phyloP scores from a whole-genome alignment of 2,329 filamentous ascomycete genomes.

The Geosmithia putterillii region DNA sequence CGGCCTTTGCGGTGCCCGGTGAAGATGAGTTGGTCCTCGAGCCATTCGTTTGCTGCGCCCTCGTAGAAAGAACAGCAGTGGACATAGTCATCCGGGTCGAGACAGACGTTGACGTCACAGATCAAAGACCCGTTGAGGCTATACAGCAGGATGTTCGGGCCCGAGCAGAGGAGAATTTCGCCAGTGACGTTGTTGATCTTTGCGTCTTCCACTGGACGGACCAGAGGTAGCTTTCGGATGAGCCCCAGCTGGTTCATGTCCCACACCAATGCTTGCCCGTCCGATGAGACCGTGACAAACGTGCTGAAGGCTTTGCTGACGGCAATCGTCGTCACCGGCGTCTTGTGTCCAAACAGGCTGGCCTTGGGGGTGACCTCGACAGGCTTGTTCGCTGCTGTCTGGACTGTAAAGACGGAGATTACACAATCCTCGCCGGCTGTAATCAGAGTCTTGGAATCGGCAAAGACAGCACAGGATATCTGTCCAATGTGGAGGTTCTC shows the following conservation, averaged over 20 bases:
- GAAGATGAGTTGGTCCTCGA: constrained; percentile 75
- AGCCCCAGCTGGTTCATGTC: constrained; percentile 86
- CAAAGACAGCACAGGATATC: constrained; percentile 71
- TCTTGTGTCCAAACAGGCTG: constrained; percentile 83
- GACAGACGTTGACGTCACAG: constrained; percentile 70
- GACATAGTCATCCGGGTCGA: constrained; percentile 56
- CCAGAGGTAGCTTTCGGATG: constrained; percentile 57
- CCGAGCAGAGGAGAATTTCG: constrained; percentile 76
- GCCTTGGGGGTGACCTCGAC: constrained; percentile 71
- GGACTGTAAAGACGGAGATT: constrained; percentile 69
- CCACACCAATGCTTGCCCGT: constrained; percentile 82
- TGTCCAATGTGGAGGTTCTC: constrained; percentile 91
- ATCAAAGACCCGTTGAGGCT: constrained; percentile 80
- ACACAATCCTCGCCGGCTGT: constrained; percentile 90
- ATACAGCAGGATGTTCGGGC: constrained; percentile 63
- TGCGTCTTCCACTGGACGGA: constrained; percentile 56
- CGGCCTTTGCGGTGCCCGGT: constrained; percentile 77
- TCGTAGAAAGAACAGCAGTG: constrained; percentile 87
- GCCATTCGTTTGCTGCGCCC: constrained; percentile 80
- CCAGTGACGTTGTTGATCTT: constrained; percentile 84
- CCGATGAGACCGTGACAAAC: constrained; percentile 68
- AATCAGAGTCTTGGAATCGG: constrained; percentile 80
- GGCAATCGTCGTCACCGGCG: constrained; percentile 68
- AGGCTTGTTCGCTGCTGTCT: constrained; percentile 47
- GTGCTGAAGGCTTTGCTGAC: constrained; percentile 82